Evolutionary conservation across 441 rosid species (phyloP).

Genomic region (Erysimum cheiri): DNA sequence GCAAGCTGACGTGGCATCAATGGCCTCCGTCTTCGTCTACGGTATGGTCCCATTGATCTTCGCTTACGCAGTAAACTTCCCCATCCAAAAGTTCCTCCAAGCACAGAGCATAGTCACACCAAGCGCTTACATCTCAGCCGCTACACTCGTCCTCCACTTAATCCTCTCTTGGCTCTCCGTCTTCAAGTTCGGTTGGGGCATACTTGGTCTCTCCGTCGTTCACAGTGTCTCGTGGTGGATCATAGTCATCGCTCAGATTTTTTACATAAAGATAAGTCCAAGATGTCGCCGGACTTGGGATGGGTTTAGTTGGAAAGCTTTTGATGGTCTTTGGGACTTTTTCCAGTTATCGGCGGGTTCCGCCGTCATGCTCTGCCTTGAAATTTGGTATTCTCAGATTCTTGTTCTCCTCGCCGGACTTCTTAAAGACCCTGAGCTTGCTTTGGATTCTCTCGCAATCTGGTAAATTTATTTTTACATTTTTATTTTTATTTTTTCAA

Average conservation of each 20-base stretch:
- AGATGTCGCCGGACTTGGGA: conserved; percentile 46
- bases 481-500: background rate
- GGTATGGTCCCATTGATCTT: conserved; percentile 52
- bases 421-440: conserved; percentile 50
- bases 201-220: conserved; percentile 44
- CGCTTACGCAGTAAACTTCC: conserved; percentile 48
- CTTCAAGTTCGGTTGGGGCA: conserved; percentile 42
- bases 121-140: conserved; percentile 54
- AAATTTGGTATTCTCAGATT: conserved; percentile 53
- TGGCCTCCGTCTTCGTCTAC: conserved; percentile 43
- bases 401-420: conserved; percentile 53
- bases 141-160: conserved; percentile 43
- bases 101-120: conserved; percentile 52
- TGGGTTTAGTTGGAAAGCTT: conserved; percentile 52
- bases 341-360: conserved; percentile 51
- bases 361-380: conserved; percentile 57
- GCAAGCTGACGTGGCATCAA: conserved; percentile 40
- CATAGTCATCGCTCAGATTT: conserved; percentile 45
- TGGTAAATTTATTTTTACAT: conserved; percentile 39
- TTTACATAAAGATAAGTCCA: conserved; percentile 47
- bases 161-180: conserved; percentile 45
- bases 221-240: conserved; percentile 54
- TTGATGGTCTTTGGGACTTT: conserved; percentile 50
- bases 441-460: conserved; percentile 53
- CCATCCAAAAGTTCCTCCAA: conserved; percentile 50